Conservation (phyloP, 2,329 filamentous ascomycete genomes). For the Macrophomina tecta region DNA sequence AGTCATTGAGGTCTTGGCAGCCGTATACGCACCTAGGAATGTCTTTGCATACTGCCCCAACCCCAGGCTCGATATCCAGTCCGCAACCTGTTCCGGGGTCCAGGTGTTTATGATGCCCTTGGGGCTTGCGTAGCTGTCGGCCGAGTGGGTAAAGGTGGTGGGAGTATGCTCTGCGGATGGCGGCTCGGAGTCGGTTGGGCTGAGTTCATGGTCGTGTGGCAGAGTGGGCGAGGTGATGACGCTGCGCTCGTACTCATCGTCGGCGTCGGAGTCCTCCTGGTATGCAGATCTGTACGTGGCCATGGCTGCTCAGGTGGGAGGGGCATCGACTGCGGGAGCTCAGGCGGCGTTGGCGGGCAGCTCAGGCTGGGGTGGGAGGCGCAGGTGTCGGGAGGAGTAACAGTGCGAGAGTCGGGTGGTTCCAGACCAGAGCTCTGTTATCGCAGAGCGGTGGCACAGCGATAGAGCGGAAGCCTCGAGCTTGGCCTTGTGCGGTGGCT, state of each 20-base stretch:
- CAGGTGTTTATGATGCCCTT: constrained; percentile 80
- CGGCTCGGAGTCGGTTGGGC: constrained; percentile 74
- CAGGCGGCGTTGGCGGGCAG: constrained; percentile 13
- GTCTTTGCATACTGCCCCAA: constrained; percentile 81
- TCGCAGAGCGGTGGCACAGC: constrained; percentile 21
- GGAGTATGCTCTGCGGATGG: constrained; percentile 77
- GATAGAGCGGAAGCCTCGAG: constrained; percentile 23
- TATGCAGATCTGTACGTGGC: constrained; percentile 58
- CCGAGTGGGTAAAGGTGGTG: constrained; percentile 74
- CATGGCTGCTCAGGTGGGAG: constrained; percentile 24
- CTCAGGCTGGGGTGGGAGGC: constrained; percentile 3
- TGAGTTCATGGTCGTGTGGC: constrained; percentile 69
- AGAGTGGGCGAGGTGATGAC: constrained; percentile 71
- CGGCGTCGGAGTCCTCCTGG: constrained; percentile 78
- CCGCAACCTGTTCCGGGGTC: constrained; percentile 86
- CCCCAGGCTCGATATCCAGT: constrained; percentile 82
- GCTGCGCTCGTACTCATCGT: constrained; percentile 82
- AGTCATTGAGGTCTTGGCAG: background rate
- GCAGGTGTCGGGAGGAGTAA: background rate
- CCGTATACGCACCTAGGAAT: constrained; percentile 74
- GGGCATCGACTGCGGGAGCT: constrained; percentile 27
- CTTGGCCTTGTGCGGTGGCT: constrained; percentile 20
- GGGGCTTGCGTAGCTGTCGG: constrained; percentile 69
- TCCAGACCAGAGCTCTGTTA: constrained; percentile 22
- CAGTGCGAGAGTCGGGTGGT: background rate